Conservation (phyloP, 352 stramenopile genomes). For the Pythium plurisporium region DNA sequence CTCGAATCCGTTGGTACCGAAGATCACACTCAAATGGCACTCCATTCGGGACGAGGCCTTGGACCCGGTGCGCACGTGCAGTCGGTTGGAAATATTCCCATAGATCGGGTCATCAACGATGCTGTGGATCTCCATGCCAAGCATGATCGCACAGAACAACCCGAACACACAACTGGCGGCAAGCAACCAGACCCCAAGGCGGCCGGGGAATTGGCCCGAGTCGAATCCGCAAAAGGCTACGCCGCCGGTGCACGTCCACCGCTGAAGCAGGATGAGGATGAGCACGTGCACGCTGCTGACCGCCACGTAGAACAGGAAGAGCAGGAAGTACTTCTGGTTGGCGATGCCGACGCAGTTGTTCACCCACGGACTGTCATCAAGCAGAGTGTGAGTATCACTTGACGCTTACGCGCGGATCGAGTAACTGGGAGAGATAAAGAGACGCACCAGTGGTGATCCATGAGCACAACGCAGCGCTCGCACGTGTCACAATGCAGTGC, state of each 20-base stretch:
- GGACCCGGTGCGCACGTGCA: slow-evolving; percentile 46
- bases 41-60: slow-evolving; percentile 60
- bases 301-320: slow-evolving; percentile 75
- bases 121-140: slow-evolving; percentile 75
- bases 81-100: slow-evolving; percentile 39
- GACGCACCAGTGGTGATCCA: slow-evolving; percentile 82
- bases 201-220: slow-evolving; percentile 50
- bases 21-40: slow-evolving; percentile 73
- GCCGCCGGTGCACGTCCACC: slow-evolving; percentile 36
- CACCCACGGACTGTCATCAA: slow-evolving; percentile 61
- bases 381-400: background rate
- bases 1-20: slow-evolving; percentile 62
- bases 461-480: slow-evolving; percentile 67
- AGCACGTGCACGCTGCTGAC: slow-evolving; percentile 52
- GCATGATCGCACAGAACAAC: slow-evolving; percentile 73
- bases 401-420: background rate
- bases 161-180: slow-evolving; percentile 66
- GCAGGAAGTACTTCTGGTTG: slow-evolving; percentile 79
- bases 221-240: slow-evolving; percentile 53
- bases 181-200: slow-evolving; percentile 59
- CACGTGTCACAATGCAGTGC: slow-evolving; percentile 76
- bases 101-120: slow-evolving; percentile 53
- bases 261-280: slow-evolving; percentile 49
- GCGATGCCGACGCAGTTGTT: slow-evolving; percentile 85
- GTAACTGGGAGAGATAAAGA: background rate